Evolutionary conservation across 208 protist genomes (phyloP), one percentile per base, ranked within the genome.

Genomic region (Crithidia acanthocephali): DNA sequence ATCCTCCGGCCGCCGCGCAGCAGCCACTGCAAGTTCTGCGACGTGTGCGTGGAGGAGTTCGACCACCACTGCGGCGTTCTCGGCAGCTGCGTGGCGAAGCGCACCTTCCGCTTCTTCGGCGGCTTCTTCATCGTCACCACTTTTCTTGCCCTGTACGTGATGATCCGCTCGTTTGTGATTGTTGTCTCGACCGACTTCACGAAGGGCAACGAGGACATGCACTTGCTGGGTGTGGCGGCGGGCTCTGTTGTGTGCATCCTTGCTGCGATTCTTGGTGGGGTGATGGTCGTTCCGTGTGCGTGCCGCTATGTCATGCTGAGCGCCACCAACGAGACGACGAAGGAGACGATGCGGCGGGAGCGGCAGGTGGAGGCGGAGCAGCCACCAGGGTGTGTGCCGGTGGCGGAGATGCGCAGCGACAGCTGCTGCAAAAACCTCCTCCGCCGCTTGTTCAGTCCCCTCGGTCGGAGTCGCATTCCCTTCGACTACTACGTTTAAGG

Each of bases 21-120:
- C 58, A 81, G 83, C 22, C 92, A 97, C 74, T 97, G 92, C 70
- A 68, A 69, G 16, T 81, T 84, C 47, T 94, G 90, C 76, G 90
- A 93, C 57, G 82, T 88, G 23, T 97, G 92, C 75, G 88, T 97
- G 22, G 81, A 92, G 51, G 87, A 91, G 68, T 97, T 86, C 65
- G 92, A 97, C 62, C 92, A 97, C 65, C 88, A 95, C 79, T 97
- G 92, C 67, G 76, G 71, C 18, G 77, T 95, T 2, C 35, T 95
- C 15, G 92, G 90, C 25, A 83, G 81, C 68, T 94, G 88, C 61
- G 90, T 97, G 52, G 92, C 71, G 2, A 84, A 88, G 67, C 74
- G 92, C 30, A 97, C 83, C 13, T 92, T 91, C 61, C 84, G 92
- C 59, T 97, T 89, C 68, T 97, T 97, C 68, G 75, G 68, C 25